Evolutionary conservation across 192 early-diverging fungal genomes (phyloP).

Genomic region (Backusella tarrabulga): DNA sequence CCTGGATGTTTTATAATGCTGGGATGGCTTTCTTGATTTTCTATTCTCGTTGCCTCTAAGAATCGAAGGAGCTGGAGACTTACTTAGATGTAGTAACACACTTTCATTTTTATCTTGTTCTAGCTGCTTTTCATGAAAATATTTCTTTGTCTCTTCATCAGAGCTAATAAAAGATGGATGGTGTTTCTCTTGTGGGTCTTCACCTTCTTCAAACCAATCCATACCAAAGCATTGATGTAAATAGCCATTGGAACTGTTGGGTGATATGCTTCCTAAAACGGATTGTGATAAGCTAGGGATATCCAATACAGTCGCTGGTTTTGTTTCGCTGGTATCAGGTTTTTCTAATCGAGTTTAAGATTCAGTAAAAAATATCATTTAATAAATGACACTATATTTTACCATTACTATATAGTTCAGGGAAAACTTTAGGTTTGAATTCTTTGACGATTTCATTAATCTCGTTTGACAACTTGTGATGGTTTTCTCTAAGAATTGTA

Average conservation of each 20-base stretch:
- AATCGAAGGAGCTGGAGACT: not conserved
- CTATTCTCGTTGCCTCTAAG: not conserved
- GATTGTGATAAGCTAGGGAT: not conserved
- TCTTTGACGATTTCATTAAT: constrained; percentile 85
- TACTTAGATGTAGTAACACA: not conserved
- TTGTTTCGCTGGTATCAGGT: not conserved
- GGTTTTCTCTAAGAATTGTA: constrained; percentile 62
- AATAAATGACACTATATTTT: not conserved
- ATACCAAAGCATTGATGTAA: constrained; percentile 31
- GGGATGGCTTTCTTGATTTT: not conserved
- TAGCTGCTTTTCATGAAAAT: not conserved
- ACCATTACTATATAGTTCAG: constrained; percentile 59
- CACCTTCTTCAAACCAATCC: constrained; percentile 50
- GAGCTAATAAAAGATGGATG: not conserved
- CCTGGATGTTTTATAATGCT: not conserved
- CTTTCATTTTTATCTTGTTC: not conserved
- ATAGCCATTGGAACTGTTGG: constrained; percentile 27
- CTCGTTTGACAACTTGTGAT: constrained; percentile 69
- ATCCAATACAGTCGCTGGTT: not conserved
- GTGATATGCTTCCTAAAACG: constrained; percentile 6
- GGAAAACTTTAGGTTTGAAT: constrained; percentile 74
- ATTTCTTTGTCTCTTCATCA: not conserved
- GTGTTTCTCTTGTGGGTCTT: not conserved
- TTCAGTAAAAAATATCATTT: not conserved
- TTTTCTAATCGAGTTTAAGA: not conserved